phyloP scores from a whole-genome alignment of 768 basidiomycete species.

The Tephrocybe sp. region DNA sequence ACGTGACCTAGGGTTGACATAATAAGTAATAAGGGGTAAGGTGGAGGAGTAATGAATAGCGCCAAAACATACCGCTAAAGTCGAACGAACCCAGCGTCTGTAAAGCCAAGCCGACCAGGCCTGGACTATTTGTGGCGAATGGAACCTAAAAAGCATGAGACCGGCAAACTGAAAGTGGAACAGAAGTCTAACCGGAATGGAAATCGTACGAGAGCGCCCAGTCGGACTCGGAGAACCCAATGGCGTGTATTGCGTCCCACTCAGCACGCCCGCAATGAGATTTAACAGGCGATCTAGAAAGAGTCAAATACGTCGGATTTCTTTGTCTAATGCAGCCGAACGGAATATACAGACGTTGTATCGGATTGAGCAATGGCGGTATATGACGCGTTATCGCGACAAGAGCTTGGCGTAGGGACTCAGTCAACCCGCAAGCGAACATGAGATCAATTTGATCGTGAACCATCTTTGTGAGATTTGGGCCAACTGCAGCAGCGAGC shows the following conservation, averaged over 20 bases:
- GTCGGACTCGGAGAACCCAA: conserved; percentile 75
- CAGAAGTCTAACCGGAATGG: conserved; percentile 39
- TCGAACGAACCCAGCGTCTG: conserved; percentile 88
- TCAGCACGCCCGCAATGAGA: conserved; percentile 74
- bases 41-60: no score
- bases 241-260: conserved; percentile 82
- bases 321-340: not conserved
- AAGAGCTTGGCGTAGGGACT: conserved; percentile 82
- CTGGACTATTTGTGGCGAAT: conserved; percentile 59
- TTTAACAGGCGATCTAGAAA: conserved; percentile 82
- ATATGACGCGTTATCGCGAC: conserved; percentile 83
- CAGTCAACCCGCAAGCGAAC: conserved; percentile 91
- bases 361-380: conserved; percentile 83
- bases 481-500: conserved; percentile 92
- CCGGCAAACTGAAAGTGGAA: not conserved
- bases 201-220: conserved; percentile 43
- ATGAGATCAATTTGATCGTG: conserved; percentile 97
- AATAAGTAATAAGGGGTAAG: conserved; percentile 2
- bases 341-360: conserved; percentile 66
- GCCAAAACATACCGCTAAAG: conserved; percentile 72
- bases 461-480: conserved; percentile 89
- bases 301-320: no score
- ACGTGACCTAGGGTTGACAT: conserved; percentile 64
- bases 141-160: conserved; percentile 29
- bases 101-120: conserved; percentile 77